Evolutionary conservation across 1,284 basidiomycete species (phyloP), one percentile per base, ranked within the genome.

Genomic region (Cerioporus squamosus): DNA sequence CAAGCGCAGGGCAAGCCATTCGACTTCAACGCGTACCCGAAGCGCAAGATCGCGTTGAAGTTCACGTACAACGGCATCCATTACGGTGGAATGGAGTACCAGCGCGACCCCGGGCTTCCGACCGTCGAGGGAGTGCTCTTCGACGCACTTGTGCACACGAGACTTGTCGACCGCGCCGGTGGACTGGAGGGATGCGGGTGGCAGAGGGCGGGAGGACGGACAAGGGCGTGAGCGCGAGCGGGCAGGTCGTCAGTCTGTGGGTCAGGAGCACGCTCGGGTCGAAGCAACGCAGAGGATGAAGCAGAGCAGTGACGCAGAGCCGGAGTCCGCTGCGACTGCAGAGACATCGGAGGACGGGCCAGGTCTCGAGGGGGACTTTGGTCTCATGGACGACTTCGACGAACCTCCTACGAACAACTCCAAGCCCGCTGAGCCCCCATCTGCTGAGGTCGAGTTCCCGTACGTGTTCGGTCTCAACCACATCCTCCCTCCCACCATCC

Each of bases 211-310:
- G 97, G 12, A 77, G 97, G 66, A 99, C 97, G 23, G 97, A 99
- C 79, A 82, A 90, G 38, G 97, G 97, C 0, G 97, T 99, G 49
- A 96, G 93, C 70, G 94, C 93, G 42, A 93, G 93, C 6, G 95
- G 95, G 1, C 97, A 99, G 73, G 96, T 99, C 36, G 82, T 98
- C 42, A 94, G 93, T 52, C 79, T 99, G 1, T 97, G 93, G 91
- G 85, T 97, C 17, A 77, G 94, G 62, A 94, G 91, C 71, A 79
- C 82, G 5, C 68, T 84, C 36, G 71, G 63, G 23, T 54, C 51
- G 22, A n/a, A 24, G 53, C 46, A 9, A 22, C 26, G n/a, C n/a
- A n/a, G n/a, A n/a, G n/a, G 42, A 51, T 18, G 9, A 23, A 10
- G 8, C 23, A 3, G 38, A 40, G 18, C n/a, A n/a, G n/a, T n/a